Evolutionary conservation across 768 basidiomycete species (phyloP).

Genomic region (Russula griseocarnosa): DNA sequence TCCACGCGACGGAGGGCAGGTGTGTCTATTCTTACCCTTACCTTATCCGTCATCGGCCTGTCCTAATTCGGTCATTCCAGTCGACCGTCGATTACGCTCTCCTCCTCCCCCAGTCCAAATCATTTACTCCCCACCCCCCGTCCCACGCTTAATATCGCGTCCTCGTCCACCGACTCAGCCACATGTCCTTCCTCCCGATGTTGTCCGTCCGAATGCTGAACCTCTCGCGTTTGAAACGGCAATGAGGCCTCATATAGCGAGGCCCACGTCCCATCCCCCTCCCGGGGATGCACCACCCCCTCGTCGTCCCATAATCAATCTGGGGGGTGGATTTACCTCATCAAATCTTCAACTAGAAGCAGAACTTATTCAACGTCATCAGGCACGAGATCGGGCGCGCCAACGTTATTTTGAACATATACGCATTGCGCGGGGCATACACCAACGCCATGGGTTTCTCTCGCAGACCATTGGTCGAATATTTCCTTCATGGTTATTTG

Average conservation of each 20-base stretch:
- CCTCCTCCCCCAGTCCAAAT: constrained; percentile 26
- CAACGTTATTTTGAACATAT: constrained; percentile 19
- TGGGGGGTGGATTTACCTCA: constrained; percentile 62
- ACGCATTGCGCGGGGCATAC: constrained; percentile 18
- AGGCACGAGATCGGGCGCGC: constrained; percentile 17
- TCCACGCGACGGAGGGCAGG: constrained; percentile 17
- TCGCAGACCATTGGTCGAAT: constrained; percentile 22
- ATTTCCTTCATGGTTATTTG: constrained; percentile 27
- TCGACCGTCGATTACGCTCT: constrained; percentile 23
- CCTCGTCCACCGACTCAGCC: constrained; percentile 33
- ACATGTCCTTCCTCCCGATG: constrained; percentile 35
- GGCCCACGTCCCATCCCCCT: constrained; percentile 32
- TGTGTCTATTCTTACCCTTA: constrained; percentile 25
- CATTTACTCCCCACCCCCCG: constrained; percentile 45
- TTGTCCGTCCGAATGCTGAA: constrained; percentile 47
- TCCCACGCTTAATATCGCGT: constrained; percentile 48
- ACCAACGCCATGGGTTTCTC: constrained; percentile 23
- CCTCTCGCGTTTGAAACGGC: constrained; percentile 52
- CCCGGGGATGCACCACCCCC: constrained; percentile 46
- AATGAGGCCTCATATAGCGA: constrained; percentile 30
- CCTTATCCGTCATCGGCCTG: constrained; percentile 22
- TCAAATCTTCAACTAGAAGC: constrained; percentile 33
- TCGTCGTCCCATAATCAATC: constrained; percentile 56
- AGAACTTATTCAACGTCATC: constrained; percentile 21
- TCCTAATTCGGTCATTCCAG: constrained; percentile 15